Conservation (phyloP, 495 filamentous ascomycete species). For the Chaetomium fimeti region DNA sequence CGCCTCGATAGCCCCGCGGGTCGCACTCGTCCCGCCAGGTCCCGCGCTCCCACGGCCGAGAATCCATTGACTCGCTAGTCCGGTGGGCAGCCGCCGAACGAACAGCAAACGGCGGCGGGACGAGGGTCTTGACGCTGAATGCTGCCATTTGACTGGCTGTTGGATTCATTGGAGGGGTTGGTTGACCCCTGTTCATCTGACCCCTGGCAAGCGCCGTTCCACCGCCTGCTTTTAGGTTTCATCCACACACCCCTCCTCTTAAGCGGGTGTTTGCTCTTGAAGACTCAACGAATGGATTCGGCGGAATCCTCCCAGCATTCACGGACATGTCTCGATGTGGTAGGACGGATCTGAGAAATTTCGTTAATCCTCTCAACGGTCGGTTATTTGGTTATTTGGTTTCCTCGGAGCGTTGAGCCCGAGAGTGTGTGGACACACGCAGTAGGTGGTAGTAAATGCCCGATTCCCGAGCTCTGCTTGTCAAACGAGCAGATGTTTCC, state of each 20-base stretch:
- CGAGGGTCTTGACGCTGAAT: slow-evolving; percentile 4
- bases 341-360: not conserved
- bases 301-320: not conserved
- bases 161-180: slow-evolving; percentile 21
- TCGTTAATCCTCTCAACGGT: not conserved
- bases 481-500: no score
- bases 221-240: slow-evolving; percentile 18
- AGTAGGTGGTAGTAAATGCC: not conserved
- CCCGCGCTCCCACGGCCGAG: slow-evolving; percentile 16
- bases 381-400: not conserved
- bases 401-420: not conserved
- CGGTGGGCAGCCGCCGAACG: slow-evolving; percentile 25
- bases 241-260: not conserved
- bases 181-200: slow-evolving; percentile 29
- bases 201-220: slow-evolving; percentile 29
- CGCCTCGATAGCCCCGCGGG: slow-evolving; percentile 14
- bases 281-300: not conserved
- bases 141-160: slow-evolving; percentile 25
- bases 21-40: slow-evolving; percentile 13
- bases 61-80: slow-evolving; percentile 23
- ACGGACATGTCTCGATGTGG: not conserved
- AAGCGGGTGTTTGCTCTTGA: not conserved
- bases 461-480: not conserved
- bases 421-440: not conserved
- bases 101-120: slow-evolving; percentile 20